Percentiles rank a stretch among this genome's conserved stretches.
These are phyloP conservation scores for Penicillium lagena DNA, from an alignment of 495 filamentous ascomycete species.

Conservation along the genomic window DNA sequence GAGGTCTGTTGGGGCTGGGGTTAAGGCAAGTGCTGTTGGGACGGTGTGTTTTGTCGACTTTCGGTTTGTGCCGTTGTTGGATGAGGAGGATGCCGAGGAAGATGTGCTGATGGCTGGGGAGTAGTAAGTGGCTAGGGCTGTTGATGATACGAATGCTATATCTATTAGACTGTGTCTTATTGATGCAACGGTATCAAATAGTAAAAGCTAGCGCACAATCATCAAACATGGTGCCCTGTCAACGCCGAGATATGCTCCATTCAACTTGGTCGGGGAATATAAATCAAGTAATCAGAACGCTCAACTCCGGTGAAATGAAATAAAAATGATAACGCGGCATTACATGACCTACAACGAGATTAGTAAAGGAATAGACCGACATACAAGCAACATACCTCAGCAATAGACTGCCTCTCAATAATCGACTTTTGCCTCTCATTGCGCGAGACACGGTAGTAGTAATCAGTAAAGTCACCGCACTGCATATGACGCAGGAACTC, in stretches of 20 bases:
- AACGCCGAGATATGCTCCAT: slow-evolving; percentile 1
- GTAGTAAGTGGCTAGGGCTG: not conserved
- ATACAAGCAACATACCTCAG: slow-evolving; percentile 37
- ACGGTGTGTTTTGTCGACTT: slow-evolving; percentile 71
- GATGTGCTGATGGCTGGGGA: slow-evolving; percentile 11
- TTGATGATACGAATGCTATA: too few species aligned
- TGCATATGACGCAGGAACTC: slow-evolving; percentile 92
- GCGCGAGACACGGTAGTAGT: slow-evolving; percentile 79
- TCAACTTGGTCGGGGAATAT: not conserved
- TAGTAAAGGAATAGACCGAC: not conserved
- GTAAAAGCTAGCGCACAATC: too few species aligned
- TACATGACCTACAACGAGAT: slow-evolving; percentile 15
- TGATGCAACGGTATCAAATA: too few species aligned
- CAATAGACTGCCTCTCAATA: slow-evolving; percentile 68
- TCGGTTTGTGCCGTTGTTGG: slow-evolving; percentile 63
- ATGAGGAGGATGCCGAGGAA: slow-evolving; percentile 52
- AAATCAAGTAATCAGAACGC: too few species aligned
- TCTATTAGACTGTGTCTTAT: too few species aligned
- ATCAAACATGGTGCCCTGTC: not conserved
- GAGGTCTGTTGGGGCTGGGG: slow-evolving; percentile 15
- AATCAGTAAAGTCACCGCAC: slow-evolving; percentile 87
- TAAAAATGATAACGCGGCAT: not conserved
- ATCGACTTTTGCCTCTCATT: slow-evolving; percentile 82
- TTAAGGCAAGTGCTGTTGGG: slow-evolving; percentile 7
- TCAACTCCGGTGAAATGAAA: not conserved